A percentile compares a stretch with the other conserved stretches of the same genome.
Conservation (phyloP, 192 early-diverging fungal genomes). For the Spizellomyces sp. region DNA sequence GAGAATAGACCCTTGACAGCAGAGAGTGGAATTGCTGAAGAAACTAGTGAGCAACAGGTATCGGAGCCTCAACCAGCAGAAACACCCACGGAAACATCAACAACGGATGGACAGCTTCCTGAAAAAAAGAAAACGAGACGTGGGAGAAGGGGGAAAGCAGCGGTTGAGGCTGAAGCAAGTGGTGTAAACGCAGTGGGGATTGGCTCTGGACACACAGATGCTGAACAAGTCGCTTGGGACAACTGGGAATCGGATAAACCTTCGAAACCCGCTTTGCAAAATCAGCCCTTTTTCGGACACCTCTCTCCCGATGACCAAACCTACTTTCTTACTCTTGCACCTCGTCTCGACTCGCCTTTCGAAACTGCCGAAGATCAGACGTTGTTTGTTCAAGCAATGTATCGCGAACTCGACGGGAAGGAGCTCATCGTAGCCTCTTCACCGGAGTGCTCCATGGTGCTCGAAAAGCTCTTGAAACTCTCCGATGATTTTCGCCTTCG, state of each 20-base stretch:
- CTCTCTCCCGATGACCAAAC: slow-evolving; percentile 19
- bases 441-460: slow-evolving; percentile 71
- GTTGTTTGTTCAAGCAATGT: slow-evolving; percentile 79
- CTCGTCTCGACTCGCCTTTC: slow-evolving; percentile 36
- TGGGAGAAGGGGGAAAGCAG: slow-evolving; percentile 22
- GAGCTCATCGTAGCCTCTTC: slow-evolving; percentile 77
- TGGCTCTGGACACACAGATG: slow-evolving; percentile 3
- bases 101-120: not conserved
- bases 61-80: not conserved
- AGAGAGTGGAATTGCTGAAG: not conserved
- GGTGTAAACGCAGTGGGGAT: not conserved
- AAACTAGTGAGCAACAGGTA: not conserved
- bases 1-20: not conserved
- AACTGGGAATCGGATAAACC: slow-evolving; percentile 1
- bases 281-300: slow-evolving; percentile 24
- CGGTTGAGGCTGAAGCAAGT: not conserved
- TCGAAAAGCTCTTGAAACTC: slow-evolving; percentile 76
- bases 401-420: slow-evolving; percentile 71
- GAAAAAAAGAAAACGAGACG: slow-evolving; percentile 30
- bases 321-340: slow-evolving; percentile 45
- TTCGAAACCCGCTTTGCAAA: not conserved
- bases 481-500: slow-evolving; percentile 77
- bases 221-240: slow-evolving; percentile 6
- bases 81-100: not conserved
- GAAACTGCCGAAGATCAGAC: slow-evolving; percentile 41